Evolutionary conservation across 1,284 basidiomycete species (phyloP), one percentile per base, ranked within the genome.

Genomic region (Exobasidium rhododendri): DNA sequence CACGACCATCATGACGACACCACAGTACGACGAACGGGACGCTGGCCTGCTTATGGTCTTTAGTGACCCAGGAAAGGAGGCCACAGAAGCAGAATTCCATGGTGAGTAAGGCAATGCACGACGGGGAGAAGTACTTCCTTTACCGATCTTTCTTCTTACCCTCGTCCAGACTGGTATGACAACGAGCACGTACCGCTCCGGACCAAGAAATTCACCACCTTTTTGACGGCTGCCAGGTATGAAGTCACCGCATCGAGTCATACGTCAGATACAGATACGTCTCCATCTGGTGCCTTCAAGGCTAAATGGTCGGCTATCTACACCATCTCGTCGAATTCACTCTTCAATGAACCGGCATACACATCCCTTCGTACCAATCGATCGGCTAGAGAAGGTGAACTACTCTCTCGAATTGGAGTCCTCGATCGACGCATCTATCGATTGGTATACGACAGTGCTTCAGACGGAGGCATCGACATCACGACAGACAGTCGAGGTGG

Each of bases 171-270:
- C 46, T 82, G 81, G 81, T 82, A 82, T 70, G 80, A 81, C 65
- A 68, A 72, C 58, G 81, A 82, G 59, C 81, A 82, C 58, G 76
- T 82, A 1, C 81, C 81, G 1, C 60, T 81, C 2, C 74, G 81
- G 1, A 77, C 77, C 10, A 50, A 59, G 3, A 43, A 35, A 10
- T 69, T 72, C 24, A 0, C 30, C 11, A 56, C 61, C 3, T 69
- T 69, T 52, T 59, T 58, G 11, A 61, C 62, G 4, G 65, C 62
- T 2, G 62, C 31, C 2, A 61, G 65, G 0, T 69, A 70, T 29
- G 13, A 53, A 4, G 63, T 69, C 0, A 44, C 22, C 26, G 57
- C 52, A 1, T 52, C 51, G 1, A 43, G 58, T 7, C 24, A 59
- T 22, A 1, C 52, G 26, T 62, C 50, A 20, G 17, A 29, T 35